Evolutionary conservation across 2,329 filamentous ascomycete species (phyloP).

Genomic region (Alternaria gaisen): DNA sequence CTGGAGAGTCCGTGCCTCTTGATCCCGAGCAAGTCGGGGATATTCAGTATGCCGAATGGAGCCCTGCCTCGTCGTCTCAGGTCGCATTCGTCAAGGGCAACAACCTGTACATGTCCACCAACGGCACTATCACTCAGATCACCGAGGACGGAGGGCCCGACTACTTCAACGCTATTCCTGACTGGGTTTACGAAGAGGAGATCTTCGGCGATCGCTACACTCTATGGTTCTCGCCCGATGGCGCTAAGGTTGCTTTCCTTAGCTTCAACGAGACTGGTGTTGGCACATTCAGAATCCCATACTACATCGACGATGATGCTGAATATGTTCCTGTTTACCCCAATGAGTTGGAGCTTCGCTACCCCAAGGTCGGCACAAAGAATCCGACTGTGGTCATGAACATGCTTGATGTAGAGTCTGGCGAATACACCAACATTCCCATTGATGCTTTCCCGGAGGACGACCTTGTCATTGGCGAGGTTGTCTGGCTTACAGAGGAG

Average conservation of each 20-base stretch:
- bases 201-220: constrained; percentile 62
- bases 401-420: constrained; percentile 62
- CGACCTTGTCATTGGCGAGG: constrained; percentile 72
- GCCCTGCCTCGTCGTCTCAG: constrained; percentile 62
- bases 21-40: constrained; percentile 68
- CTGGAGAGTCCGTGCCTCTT: constrained; percentile 63
- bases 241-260: constrained; percentile 63
- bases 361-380: constrained; percentile 73
- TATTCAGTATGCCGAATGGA: constrained; percentile 72
- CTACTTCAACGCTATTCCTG: constrained; percentile 68
- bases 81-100: constrained; percentile 74
- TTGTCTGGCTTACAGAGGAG: constrained; percentile 70
- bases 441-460: constrained; percentile 67
- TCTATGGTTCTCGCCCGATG: constrained; percentile 67
- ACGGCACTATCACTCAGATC: constrained; percentile 64
- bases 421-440: constrained; percentile 57
- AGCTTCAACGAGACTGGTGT: constrained; percentile 73
- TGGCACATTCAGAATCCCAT: constrained; percentile 70
- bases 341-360: constrained; percentile 68
- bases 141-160: constrained; percentile 69
- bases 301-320: constrained; percentile 69
- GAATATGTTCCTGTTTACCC: constrained; percentile 68
- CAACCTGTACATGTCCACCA: constrained; percentile 68
- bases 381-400: constrained; percentile 72
- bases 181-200: constrained; percentile 71